These are phyloP conservation scores for Lantana camara DNA, from an alignment of 257 asterid genomes.

Conservation along the genomic window DNA sequence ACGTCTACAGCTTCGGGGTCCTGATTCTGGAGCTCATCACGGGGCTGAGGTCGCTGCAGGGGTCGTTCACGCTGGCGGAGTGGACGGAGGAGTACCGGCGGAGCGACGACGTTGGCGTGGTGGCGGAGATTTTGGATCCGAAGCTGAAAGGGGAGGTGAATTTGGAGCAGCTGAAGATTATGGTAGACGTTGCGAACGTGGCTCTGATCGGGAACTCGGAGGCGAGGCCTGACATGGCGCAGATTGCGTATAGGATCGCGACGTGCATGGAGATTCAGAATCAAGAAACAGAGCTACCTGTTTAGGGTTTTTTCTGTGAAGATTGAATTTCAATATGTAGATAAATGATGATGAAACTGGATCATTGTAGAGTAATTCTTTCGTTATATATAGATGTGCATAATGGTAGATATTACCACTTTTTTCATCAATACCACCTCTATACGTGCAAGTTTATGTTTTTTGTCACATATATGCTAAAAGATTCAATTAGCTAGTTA, in stretches of 20 bases:
- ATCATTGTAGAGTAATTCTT: neutral
- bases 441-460: neutral
- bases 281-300: conserved; percentile 38
- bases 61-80: conserved; percentile 69
- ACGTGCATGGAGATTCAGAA: conserved; percentile 42
- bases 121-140: conserved; percentile 60
- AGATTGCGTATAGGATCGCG: conserved; percentile 50
- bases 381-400: neutral
- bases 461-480: too few species aligned
- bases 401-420: neutral
- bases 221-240: conserved; percentile 68
- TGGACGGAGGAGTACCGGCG: conserved; percentile 64
- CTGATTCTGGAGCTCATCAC: conserved; percentile 68
- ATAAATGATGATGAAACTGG: neutral
- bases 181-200: conserved; percentile 58
- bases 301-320: conserved; percentile 21
- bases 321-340: neutral
- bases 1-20: conserved; percentile 80
- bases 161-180: conserved; percentile 44
- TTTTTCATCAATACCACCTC: neutral
- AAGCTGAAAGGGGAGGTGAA: conserved; percentile 42
- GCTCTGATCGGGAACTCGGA: conserved; percentile 51
- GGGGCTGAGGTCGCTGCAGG: conserved; percentile 66
- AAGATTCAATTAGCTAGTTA: too few species aligned
- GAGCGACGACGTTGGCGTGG: conserved; percentile 41